These are phyloP conservation scores for Triadica sebifera DNA, from an alignment of 345 rosid species.

Conservation along the genomic window DNA sequence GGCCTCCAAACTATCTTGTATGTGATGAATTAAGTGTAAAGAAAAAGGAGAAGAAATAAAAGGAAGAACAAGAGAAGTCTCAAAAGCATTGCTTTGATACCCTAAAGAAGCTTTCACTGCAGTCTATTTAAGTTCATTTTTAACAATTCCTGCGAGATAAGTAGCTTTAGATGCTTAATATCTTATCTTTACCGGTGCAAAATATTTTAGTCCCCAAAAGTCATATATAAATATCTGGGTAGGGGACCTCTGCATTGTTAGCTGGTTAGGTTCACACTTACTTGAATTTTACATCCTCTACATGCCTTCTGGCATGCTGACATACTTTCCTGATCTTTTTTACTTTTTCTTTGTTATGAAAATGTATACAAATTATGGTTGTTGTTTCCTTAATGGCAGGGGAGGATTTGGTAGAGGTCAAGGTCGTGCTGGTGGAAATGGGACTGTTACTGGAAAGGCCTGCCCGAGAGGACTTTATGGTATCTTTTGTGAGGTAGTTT, in stretches of 20 bases:
- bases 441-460: slow-evolving; percentile 80
- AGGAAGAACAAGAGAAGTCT: not conserved
- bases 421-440: slow-evolving; percentile 66
- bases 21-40: not conserved
- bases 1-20: not conserved
- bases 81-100: not conserved
- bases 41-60: not conserved
- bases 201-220: not conserved
- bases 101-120: not conserved
- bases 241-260: not conserved
- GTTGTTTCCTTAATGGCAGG: slow-evolving; percentile 36
- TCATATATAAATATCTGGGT: not conserved
- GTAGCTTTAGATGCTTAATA: not conserved
- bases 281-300: slow-evolving; percentile 4
- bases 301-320: slow-evolving; percentile 7
- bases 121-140: not conserved
- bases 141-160: not conserved
- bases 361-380: not conserved
- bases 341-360: slow-evolving; percentile 9
- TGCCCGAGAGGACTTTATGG: slow-evolving; percentile 92
- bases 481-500: slow-evolving; percentile 70
- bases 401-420: slow-evolving; percentile 71
- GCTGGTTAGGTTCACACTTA: slow-evolving; percentile 1
- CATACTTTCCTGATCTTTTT: slow-evolving; percentile 6
- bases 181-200: not conserved